Evolutionary conservation across 805 yeast species (phyloP), one percentile per base, ranked within the genome.

Genomic region (Saccharomycopsis oosterbeekiorum): DNA sequence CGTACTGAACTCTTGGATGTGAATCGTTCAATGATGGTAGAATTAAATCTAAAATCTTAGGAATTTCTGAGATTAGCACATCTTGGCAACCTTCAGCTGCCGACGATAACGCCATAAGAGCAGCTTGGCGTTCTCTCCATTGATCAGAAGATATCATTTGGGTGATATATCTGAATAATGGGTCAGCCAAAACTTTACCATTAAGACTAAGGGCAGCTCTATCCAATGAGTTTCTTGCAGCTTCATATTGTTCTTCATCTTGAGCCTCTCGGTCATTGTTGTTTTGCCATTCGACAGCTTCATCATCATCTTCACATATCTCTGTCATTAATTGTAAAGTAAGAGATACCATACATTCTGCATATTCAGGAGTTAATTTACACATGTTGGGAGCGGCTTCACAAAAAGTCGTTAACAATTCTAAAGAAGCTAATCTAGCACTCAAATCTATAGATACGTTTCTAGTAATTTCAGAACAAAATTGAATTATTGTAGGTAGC

Each of bases 1-100:
- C 97, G 76, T 91, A 93, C 70, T 93, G 98, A 59, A 94, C 99
- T 71, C 99, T 84, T 67, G 96, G 86, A 70, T 94, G 97, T 4
- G 82, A 82, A 73, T 94, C 98, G 58, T 83, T 78, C 64, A 94
- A 77, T n/a, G 87, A 77, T 2, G 98, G 97, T 67, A 90, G 71
- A 40, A 94, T 85, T 83, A 93, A 79, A 68, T 89, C 96, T 66
- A 94, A 76, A 55, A 94, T 83, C 68, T 82, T 84, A 63, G 91
- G 88, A 57, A 90, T 87, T 70, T 91, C 97, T 39, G 82, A 76
- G 56, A 89, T 86, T 74, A 94, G 79, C 14, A 88, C 90, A 66
- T 92, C 97, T 57, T 89, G 80, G 74, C 98, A 93, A 58, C 99
- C 99, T 76, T 94, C 99, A 47, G 97, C 97, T 24, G 96, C 97